phyloP scores from a whole-genome alignment of 192 early-diverging fungal species.

The Tieghemiomyces parasiticus region DNA sequence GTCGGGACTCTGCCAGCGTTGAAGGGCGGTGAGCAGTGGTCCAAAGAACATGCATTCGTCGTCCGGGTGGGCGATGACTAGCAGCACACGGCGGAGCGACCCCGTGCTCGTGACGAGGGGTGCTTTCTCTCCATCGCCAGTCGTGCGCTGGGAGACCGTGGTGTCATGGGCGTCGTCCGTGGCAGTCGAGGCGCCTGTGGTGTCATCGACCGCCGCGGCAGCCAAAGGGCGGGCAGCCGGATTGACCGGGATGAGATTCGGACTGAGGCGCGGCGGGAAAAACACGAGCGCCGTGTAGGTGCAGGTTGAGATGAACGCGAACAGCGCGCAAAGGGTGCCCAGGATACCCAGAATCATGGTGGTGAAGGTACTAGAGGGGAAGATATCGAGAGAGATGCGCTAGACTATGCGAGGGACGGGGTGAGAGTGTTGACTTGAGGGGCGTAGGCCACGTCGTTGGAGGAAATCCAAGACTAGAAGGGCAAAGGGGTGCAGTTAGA shows the following conservation, averaged over 20 bases:
- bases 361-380: background rate
- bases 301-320: background rate
- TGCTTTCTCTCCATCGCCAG: background rate
- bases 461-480: too few relatives aligned
- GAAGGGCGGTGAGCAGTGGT: slow-evolving; percentile 49
- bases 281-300: slow-evolving; percentile 6
- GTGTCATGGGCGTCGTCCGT: background rate
- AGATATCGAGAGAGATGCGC: background rate
- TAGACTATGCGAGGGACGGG: background rate
- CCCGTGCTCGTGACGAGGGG: background rate
- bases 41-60: slow-evolving; percentile 99
- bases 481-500: background rate
- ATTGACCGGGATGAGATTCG: background rate
- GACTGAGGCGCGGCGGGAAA: slow-evolving; percentile 1
- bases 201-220: background rate
- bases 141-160: background rate
- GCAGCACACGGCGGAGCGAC: slow-evolving; percentile 27
- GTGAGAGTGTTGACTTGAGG: background rate
- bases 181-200: background rate
- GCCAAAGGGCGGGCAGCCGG: background rate
- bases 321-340: background rate
- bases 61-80: slow-evolving; percentile 86
- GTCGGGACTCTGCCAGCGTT: background rate
- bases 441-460: too few relatives aligned
- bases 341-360: slow-evolving; percentile 5